Evolutionary conservation across 108 stramenopile genomes (phyloP), one percentile per base, ranked within the genome.

Genomic region (Fistulifera solaris): DNA sequence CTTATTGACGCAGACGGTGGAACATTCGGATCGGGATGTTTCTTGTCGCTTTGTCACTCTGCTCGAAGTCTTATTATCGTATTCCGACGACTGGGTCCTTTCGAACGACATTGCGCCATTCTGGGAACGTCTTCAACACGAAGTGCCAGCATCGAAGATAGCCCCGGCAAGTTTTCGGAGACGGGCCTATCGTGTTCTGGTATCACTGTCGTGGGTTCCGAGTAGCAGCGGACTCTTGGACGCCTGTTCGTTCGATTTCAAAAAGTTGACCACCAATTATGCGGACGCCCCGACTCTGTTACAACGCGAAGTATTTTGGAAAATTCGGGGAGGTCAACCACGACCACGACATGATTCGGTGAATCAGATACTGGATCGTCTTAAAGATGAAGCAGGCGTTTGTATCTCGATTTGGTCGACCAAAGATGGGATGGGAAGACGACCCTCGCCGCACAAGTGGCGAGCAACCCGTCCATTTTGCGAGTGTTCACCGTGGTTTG

Each of bases 401-500:
- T 24, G 48, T 27, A 53, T 58, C 15, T 40, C 40, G 24, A 43
- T 46, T 41, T 17, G 27, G 2, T 48, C 42, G 22, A 21, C n/a
- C 13, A 21, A 15, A 38, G 46, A 48, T 26, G 72, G 72, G 17
- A 52, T 60, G 43, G 80, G 80, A 81, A 81, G 56, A 75, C 69
- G 11, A 81, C 75, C 15, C 21, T 81, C 40, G 80, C 80, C 23
- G 72, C 70, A 12, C 28, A 77, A 45, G 59, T 71, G 28, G 64
- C 63, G 8, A 27, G 54, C 0, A 63, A 71, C 35, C 53, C 70
- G 0, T 52, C 54, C 1, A 61, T 71, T 56, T n/a, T n/a, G n/a
- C 44, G 45, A 27, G 22, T 42, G 14, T 65, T 48, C 48, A n/a
- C 2, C 3, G 59, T 65, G 11, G 19, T 71, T 10, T 65, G 70